These are phyloP conservation scores for Enterocytospora artemiae DNA, from an alignment of 371 early-diverging fungal species.

Conservation along the genomic window DNA sequence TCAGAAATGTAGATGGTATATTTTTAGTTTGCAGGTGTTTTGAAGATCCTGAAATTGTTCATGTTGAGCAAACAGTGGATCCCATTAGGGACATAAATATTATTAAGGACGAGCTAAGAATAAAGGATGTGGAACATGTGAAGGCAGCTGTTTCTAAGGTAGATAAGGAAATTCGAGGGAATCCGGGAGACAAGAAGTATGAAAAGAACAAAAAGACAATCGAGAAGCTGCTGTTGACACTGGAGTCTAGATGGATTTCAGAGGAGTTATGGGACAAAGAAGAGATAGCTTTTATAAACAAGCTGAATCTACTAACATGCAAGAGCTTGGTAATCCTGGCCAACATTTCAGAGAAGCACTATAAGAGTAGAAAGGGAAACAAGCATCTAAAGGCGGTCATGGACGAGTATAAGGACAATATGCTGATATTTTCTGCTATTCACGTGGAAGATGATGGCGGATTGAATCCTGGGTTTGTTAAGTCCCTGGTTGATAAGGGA, in stretches of 20 bases:
- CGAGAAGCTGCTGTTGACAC: constrained; percentile 64
- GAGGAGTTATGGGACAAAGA: constrained; percentile 69
- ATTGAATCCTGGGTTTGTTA: constrained; percentile 59
- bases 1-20: constrained; percentile 88
- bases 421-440: constrained; percentile 40
- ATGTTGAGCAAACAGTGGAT: constrained; percentile 85
- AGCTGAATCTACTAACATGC: constrained; percentile 77
- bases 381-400: constrained; percentile 50
- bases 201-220: constrained; percentile 57
- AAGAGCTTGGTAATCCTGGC: constrained; percentile 91
- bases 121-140: constrained; percentile 81
- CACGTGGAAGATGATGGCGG: background rate
- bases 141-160: constrained; percentile 57
- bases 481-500: constrained; percentile 76
- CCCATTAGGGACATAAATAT: constrained; percentile 84
- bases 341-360: constrained; percentile 79
- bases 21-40: constrained; percentile 91
- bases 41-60: constrained; percentile 73
- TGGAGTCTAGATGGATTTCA: constrained; percentile 74
- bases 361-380: constrained; percentile 73
- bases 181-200: constrained; percentile 46
- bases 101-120: constrained; percentile 81
- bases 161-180: constrained; percentile 43
- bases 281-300: constrained; percentile 73
- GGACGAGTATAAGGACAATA: constrained; percentile 37